Base-by-base conservation (phyloP, 495 filamentous ascomycete species). In the Aspergillus homomorphus region DNA sequence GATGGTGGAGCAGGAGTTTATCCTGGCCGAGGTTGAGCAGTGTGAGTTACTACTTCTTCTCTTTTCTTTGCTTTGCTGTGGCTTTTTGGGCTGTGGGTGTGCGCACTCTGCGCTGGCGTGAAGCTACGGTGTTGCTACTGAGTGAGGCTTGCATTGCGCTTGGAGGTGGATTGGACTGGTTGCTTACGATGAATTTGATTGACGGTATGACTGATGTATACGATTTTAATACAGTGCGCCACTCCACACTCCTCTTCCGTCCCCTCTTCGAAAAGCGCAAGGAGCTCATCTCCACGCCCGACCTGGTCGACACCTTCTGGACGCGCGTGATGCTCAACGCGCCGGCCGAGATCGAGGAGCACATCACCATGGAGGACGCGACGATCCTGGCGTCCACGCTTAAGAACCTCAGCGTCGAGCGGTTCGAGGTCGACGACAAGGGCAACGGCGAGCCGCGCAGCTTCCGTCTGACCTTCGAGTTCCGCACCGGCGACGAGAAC, bases 321-420 rank as follows among this genome's bases (percentile, higher is more conserved):
- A 77, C 88, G 26, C 79, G 93, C 58, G 90, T 96, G 44, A 77
- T 96, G 66, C 87, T 93, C 68, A 87, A 91, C 73, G 85, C 90
- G 5, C 90, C 92, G 2, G 78, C 79, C 24, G 88, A 95, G 53
- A 83, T 96, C 60, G 92, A 96, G 72, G 87, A 90, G 69, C 88
- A 83, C 74, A 89, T 96, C 65, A 87, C 89, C 58, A 85, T 89
- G 19, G 79, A 80, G 26, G 92, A 97, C 75, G 86, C 87, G 14
- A 79, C 74, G 2, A 69, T 89, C 23, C 78, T 97, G 38, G 77
- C 86, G 49, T 74, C 78, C 22, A 77, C 77, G 28, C 81, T 96
- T 28, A 78, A 72, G 55, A 73, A 71, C 63, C 22, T 97, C 43
- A 80, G 75, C n/a, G 87, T 97, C 14, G 74, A 80, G 63, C 88